These are phyloP conservation scores for Rhododendron simsii DNA, from an alignment of 148 eudicot genomes.

Conservation along the genomic window DNA sequence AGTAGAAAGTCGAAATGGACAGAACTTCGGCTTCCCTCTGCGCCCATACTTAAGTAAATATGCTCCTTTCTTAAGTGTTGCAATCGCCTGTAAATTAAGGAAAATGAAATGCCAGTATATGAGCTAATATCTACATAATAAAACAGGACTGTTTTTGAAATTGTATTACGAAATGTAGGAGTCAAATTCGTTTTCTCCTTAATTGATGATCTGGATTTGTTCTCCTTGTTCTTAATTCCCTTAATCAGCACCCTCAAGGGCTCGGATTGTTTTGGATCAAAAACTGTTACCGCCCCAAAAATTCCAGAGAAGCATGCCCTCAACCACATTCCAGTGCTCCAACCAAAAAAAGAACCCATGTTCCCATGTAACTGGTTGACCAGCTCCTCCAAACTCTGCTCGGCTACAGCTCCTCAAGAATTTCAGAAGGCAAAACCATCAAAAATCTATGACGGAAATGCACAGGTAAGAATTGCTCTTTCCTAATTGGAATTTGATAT, in stretches of 20 bases:
- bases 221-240: neutral
- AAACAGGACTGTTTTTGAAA: neutral
- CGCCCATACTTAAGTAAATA: slow-evolving; percentile 50
- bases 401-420: neutral
- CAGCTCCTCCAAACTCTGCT: neutral
- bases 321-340: neutral
- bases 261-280: neutral
- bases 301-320: neutral
- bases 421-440: neutral
- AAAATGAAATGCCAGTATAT: neutral
- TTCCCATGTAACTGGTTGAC: neutral
- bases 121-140: neutral
- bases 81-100: slow-evolving; percentile 33
- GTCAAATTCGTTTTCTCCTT: neutral
- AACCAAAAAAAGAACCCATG: neutral
- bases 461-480: neutral
- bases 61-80: slow-evolving; percentile 49
- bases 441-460: neutral
- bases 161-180: neutral
- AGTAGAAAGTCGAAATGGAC: slow-evolving; percentile 46
- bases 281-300: neutral
- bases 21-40: slow-evolving; percentile 57
- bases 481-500: neutral
- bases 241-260: neutral
- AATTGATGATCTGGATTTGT: neutral